Percentiles rank a stretch among this genome's conserved stretches.
phyloP scores from a whole-genome alignment of 1,284 basidiomycete genomes.

The Trichosporon coremiiforme region DNA sequence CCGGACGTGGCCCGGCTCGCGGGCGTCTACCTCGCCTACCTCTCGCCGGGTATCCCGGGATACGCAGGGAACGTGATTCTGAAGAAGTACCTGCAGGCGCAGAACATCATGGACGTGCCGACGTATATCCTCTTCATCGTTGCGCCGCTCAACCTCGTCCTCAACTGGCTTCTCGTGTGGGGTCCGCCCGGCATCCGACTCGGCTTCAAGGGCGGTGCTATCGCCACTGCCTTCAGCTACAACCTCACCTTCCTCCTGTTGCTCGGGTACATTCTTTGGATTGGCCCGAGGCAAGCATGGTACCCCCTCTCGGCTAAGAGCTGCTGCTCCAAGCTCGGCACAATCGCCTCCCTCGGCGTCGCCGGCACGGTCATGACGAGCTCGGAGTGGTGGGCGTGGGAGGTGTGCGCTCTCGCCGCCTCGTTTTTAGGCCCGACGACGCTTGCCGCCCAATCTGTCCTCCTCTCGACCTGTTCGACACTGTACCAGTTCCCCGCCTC shows the following conservation, averaged over 20 bases:
- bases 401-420: conserved; percentile 53
- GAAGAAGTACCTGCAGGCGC: conserved; percentile 76
- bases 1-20: conserved; percentile 80
- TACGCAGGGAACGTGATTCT: conserved; percentile 60
- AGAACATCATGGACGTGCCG: conserved; percentile 82
- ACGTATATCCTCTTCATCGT: conserved; percentile 81
- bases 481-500: conserved; percentile 85
- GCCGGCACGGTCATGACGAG: conserved; percentile 68
- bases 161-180: conserved; percentile 88
- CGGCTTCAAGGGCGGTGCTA: conserved; percentile 90
- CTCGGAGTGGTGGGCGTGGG: conserved; percentile 59
- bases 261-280: conserved; percentile 71
- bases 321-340: conserved; percentile 70
- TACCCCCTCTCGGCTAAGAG: conserved; percentile 68
- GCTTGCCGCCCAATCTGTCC: conserved; percentile 61
- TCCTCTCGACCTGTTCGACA: conserved; percentile 64
- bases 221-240: conserved; percentile 85
- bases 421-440: conserved; percentile 56
- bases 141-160: conserved; percentile 79
- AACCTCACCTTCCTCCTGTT: conserved; percentile 71
- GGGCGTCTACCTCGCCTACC: conserved; percentile 72
- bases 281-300: conserved; percentile 79
- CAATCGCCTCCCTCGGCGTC: conserved; percentile 72
- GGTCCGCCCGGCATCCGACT: conserved; percentile 74
- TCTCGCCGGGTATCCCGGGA: conserved; percentile 81